A percentile compares a stretch with the other conserved stretches of the same genome.
Conservation (phyloP, 2,329 filamentous ascomycete species). For the Cercospora brassicicola region DNA sequence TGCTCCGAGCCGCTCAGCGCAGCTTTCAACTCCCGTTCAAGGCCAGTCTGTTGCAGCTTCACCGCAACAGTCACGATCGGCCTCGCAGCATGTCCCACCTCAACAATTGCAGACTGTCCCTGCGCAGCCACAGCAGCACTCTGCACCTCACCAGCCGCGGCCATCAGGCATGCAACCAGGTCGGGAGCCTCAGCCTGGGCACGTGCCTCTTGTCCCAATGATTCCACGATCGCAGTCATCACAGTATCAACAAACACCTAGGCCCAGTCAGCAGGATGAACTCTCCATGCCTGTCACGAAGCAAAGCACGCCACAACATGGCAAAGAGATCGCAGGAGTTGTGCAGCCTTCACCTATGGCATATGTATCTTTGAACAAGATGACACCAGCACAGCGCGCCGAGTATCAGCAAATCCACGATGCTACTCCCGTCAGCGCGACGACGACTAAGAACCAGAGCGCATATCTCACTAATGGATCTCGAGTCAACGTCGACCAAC, state of each 20-base stretch:
- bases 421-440: slow-evolving; percentile 15
- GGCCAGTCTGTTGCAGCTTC: not conserved
- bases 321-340: slow-evolving; percentile 4
- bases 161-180: not conserved
- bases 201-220: slow-evolving; percentile 9
- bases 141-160: not conserved
- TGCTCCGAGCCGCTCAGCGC: not conserved
- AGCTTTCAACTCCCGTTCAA: not conserved
- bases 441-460: slow-evolving; percentile 23
- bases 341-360: slow-evolving; percentile 8
- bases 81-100: not conserved
- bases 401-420: slow-evolving; percentile 34
- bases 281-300: slow-evolving; percentile 15
- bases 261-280: slow-evolving; percentile 16
- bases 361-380: slow-evolving; percentile 30
- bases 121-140: not conserved
- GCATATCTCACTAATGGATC: slow-evolving; percentile 25
- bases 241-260: slow-evolving; percentile 14
- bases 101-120: not conserved
- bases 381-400: slow-evolving; percentile 38
- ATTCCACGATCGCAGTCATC: not conserved
- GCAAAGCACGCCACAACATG: slow-evolving; percentile 17
- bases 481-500: slow-evolving; percentile 60
- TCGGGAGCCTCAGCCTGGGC: slow-evolving; percentile 2
- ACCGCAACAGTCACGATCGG: not conserved